phyloP scores from a whole-genome alignment of 2,329 filamentous ascomycete species.

The Neocatenulostroma microsporum region DNA sequence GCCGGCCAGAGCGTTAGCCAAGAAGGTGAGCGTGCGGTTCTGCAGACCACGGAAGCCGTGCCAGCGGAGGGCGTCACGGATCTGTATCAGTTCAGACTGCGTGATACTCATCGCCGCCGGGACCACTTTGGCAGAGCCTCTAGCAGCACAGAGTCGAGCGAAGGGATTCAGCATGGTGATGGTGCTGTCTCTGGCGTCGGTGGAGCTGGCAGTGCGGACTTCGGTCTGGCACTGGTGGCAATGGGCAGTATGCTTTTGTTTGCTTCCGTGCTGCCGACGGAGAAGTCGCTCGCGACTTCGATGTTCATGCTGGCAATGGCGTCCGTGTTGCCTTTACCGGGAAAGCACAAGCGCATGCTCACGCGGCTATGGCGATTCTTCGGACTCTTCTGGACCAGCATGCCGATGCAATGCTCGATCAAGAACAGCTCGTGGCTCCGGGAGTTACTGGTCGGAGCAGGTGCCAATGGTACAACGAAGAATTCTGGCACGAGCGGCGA shows the following conservation, averaged over 20 bases:
- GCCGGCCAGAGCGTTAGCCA: background rate
- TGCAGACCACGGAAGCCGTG: background rate
- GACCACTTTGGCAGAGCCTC: conserved; percentile 20
- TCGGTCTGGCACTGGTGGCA: background rate
- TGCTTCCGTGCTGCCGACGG: background rate
- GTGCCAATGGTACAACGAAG: background rate
- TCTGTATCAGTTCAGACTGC: background rate
- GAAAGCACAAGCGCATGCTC: background rate
- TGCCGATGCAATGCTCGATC: no score
- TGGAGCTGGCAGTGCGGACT: background rate
- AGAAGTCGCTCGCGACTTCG: background rate
- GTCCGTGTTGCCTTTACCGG: background rate
- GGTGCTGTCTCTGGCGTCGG: no score
- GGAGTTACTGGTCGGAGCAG: no score
- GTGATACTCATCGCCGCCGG: conserved; percentile 15
- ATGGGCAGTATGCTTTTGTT: background rate
- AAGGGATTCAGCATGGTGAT: no score
- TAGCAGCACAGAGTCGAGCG: background rate
- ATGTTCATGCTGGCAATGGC: background rate
- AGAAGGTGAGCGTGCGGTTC: background rate
- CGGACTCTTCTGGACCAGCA: background rate
- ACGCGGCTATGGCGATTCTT: no score
- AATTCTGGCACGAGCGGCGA: background rate
- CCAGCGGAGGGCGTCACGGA: conserved; percentile 1
- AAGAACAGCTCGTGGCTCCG: no score